Evolutionary conservation across 1,139 yeast genomes (phyloP), one percentile per base, ranked within the genome.

Genomic region (Lodderomyces margitis): DNA sequence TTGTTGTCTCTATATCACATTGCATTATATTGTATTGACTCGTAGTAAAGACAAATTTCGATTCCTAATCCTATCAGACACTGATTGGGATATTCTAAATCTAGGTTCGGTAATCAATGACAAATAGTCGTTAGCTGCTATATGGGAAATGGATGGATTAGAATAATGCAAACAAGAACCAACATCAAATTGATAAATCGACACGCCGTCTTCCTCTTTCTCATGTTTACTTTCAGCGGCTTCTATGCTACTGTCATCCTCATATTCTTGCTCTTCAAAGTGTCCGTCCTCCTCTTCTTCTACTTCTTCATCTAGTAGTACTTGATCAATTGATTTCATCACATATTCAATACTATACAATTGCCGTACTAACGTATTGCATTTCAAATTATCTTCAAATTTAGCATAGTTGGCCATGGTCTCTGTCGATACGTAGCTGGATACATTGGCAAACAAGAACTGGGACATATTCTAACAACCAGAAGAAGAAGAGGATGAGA

Each of bases 21-120:
- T n/a, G n/a, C n/a, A n/a, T 28, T 34, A 34, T n/a, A 39, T 36
- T 36, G 38, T 36, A 36, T 36, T 28, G 28, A 21, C 32, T 27
- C 38, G 24, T 27, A 36, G n/a, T 20, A 28, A 27, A 6, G 32
- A 28, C 19, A 28, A 28, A 5, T 28, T 28, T 7, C 32, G 32
- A 28, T 15, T 28, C 19, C 19, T 28, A 32, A 32, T 21, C 35
- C 11, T 32, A 5, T 32, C 23, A 5, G 25, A 32, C 4, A 32
- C 24, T 21, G 35, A 32, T 10, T 32, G 35, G 17, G 35, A 19
- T 19, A 32, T 20, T 32, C 24, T n/a, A 10, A 32, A 20, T 19
- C 23, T 21, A 12, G 25, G 25, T 20, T 20, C 35, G 20, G 23
- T 32, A 5, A 21, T 19, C 8, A 19, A 32, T 19, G 35, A 32